These are phyloP conservation scores for Paecilomyces fulvus DNA, from an alignment of 2,329 filamentous ascomycete species.

Conservation along the genomic window DNA sequence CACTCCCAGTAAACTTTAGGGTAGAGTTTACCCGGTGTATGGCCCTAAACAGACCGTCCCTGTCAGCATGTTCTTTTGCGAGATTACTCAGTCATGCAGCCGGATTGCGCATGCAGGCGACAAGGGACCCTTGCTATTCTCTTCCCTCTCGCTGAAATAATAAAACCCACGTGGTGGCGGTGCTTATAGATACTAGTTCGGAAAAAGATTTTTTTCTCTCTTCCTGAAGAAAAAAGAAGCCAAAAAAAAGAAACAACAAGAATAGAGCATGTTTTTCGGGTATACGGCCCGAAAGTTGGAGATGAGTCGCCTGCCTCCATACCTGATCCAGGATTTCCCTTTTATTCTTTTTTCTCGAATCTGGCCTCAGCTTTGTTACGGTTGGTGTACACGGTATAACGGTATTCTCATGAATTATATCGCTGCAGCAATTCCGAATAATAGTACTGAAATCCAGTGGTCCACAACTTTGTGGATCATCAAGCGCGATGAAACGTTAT, in stretches of 20 bases:
- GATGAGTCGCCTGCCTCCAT: not conserved
- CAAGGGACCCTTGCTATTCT: not conserved
- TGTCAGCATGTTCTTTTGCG: not conserved
- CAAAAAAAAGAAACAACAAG: not conserved
- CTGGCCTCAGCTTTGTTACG: not conserved
- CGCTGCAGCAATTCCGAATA: not conserved
- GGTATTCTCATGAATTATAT: not conserved
- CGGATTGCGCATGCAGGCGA: not conserved
- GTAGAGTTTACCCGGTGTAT: not conserved
- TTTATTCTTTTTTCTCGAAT: not conserved
- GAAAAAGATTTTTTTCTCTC: not conserved
- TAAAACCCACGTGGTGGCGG: not conserved
- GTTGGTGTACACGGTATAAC: not conserved
- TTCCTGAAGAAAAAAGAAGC: not conserved
- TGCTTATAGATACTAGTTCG: not conserved
- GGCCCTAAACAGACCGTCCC: not conserved
- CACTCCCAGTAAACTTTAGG: not conserved
- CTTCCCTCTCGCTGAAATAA: not conserved
- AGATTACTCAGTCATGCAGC: not conserved
- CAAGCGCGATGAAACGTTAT: not conserved
- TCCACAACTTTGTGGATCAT: not conserved
- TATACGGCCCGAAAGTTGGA: not conserved
- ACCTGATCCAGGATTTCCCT: not conserved
- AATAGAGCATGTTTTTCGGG: not conserved
- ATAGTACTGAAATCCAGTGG: not conserved